phyloP scores from a whole-genome alignment of 495 filamentous ascomycete genomes.

The Xylaria scruposa region DNA sequence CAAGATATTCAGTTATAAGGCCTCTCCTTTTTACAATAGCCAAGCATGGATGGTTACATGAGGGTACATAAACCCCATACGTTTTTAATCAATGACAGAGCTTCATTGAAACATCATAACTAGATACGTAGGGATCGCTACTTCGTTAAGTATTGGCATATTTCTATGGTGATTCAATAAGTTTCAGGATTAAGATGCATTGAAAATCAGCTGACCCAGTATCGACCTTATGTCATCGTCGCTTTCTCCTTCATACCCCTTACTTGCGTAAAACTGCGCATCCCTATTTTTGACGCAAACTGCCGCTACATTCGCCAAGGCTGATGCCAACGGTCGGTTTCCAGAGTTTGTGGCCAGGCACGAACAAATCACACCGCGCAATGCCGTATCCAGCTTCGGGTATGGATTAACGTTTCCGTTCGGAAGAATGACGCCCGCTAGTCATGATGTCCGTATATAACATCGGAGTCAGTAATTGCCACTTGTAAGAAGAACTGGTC shows the following conservation, averaged over 20 bases:
- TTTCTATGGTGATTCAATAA: background rate
- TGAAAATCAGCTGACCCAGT: background rate
- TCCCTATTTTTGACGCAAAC: background rate
- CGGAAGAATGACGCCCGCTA: background rate
- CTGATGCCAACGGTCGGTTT: background rate
- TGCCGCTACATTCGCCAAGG: background rate
- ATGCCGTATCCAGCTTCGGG: background rate
- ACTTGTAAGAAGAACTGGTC: too few relatives aligned
- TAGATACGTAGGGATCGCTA: background rate
- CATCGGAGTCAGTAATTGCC: too few relatives aligned
- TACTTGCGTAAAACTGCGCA: background rate
- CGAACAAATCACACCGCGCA: constrained; percentile 4
- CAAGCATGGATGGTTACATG: background rate
- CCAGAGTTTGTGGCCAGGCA: background rate
- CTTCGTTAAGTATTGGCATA: background rate
- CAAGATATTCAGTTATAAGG: background rate
- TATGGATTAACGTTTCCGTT: background rate
- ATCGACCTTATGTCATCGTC: background rate
- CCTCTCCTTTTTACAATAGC: background rate
- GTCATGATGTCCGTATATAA: background rate
- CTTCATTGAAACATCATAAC: background rate
- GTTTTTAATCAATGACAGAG: background rate
- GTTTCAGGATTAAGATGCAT: background rate
- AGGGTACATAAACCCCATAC: background rate
- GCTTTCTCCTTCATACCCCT: background rate